Evolutionary conservation across 352 stramenopile species (phyloP), one percentile per base, ranked within the genome.

Genomic region (Discostella stelligera): DNA sequence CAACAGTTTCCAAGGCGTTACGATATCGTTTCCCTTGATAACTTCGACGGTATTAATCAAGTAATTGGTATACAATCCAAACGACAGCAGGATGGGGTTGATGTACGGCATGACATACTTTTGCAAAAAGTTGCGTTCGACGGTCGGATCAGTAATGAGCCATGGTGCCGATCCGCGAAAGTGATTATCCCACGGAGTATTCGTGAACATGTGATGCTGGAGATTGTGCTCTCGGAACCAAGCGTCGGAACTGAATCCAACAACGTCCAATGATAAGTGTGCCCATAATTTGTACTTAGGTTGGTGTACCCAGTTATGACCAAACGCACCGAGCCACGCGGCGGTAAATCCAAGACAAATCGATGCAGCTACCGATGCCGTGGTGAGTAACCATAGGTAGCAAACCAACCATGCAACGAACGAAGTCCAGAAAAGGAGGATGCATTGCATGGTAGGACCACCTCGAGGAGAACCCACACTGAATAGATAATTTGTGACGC

Each of bases 141-240:
- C 53, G 0, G 53, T 61, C 53, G 53, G 53, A 37, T 61, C 53
- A 0, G 53, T 61, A 37, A 61, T 37, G 25, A 61, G 53, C 25
- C 23, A 61, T n/a, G 53, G 53, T 37, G 53, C 53, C 25, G 53
- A 61, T 9, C 53, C 53, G 5, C 20, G 14, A 37, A 61, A 61
- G 25, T 61, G 53, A 46, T 61, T 61, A 20, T 61, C 53, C 53
- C 53, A 61, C 21, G 53, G 53, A 16, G 53, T 61, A 20, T 61
- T 61, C 0, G 53, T 61, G 25, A 46, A 61, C 53, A 61, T 61
- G 23, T 61, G 53, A 46, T 61, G 53, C 23, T 61, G 53, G 8
- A 61, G 37, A 37, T 61, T 61, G 23, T 61, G 53, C 23, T 61
- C 53, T 18, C 53, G 53, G 21, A 61, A 61, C 53, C 53, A 61